Base-by-base conservation (phyloP, 2,329 filamentous ascomycete genomes). In the Gliomastix tumulicola region DNA sequence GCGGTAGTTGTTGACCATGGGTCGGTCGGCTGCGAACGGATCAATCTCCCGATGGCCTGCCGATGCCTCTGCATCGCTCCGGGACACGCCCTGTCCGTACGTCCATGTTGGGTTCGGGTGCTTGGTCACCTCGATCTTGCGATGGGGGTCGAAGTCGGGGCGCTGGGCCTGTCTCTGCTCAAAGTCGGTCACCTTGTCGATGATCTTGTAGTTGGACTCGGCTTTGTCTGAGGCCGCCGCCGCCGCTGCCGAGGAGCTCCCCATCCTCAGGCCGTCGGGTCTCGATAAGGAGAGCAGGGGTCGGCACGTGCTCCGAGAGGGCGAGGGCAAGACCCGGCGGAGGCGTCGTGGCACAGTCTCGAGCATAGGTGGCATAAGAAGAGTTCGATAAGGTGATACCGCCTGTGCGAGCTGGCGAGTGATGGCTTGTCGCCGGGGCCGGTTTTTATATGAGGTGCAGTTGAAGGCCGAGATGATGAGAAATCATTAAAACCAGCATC, bases 1-100 rank as follows among this genome's bases (percentile, higher is more conserved):
- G 56, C 90, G 90, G 71, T 95, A 94, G 66, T 94, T 94, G 58
- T 74, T 78, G 1, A 71, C 65, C 0, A 78, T 64, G 0, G 80
- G 74, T 1, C 88, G 72, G 20, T 82, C 83, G 21, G 77, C 63
- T 38, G 74, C 82, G 55, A 88, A 82, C 0, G 88, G 88, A 57
- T 92, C 81, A 45, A 94, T 90, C 51, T 81, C 69, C 38, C 86
- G 62, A 60, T 94, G 84, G 2, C 60, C 51, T 45, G 38, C 74
- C 48, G 38, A 28, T 34, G 34, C 11, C 25, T 28, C 11, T 7
- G 25, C 25, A 28, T 38, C 57, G 28, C 48, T 33, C 27, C 45
- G 41, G 7, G 38, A 44, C 12, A 54, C 53, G 6, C 57, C 57
- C 10, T 49, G 42, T 7, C 59, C 72, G n/a, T 62, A 59, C 20